phyloP scores from a whole-genome alignment of 2,329 filamentous ascomycete species.

The Scedosporium boydii region DNA sequence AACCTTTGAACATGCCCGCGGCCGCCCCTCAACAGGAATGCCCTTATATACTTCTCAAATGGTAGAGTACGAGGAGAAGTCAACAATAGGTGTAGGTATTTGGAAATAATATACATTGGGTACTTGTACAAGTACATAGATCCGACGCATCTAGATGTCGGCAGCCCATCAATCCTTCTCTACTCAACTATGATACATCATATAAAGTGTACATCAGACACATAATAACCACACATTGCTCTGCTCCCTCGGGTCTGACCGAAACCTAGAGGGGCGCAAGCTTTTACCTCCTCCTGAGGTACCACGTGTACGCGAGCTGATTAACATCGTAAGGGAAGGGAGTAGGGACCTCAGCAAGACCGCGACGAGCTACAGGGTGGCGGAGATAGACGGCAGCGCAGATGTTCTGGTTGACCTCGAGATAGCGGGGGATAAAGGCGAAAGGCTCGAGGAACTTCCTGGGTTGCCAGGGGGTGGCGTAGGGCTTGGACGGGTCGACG shows the following conservation, averaged over 20 bases:
- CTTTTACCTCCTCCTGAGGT: slow-evolving; percentile 65
- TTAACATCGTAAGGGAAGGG: slow-evolving; percentile 64
- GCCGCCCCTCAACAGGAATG: no score
- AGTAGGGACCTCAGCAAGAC: slow-evolving; percentile 72
- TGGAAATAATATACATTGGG: slow-evolving; percentile 1
- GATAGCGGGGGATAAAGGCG: slow-evolving; percentile 87
- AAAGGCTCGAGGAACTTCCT: slow-evolving; percentile 83
- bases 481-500: slow-evolving; percentile 67
- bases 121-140: neutral
- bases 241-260: neutral
- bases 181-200: slow-evolving; percentile 1
- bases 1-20: no score
- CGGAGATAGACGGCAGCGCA: slow-evolving; percentile 92
- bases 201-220: neutral
- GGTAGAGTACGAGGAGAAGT: neutral
- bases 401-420: slow-evolving; percentile 96
- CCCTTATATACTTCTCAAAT: no score
- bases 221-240: neutral
- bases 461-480: slow-evolving; percentile 83
- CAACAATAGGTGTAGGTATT: neutral
- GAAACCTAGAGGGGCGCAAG: neutral
- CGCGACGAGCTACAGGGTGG: slow-evolving; percentile 82
- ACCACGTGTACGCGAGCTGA: slow-evolving; percentile 89
- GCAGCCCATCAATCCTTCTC: neutral
- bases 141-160: neutral